phyloP scores from a whole-genome alignment of 257 asterid genomes.

The Solanum lycopersicoides region DNA sequence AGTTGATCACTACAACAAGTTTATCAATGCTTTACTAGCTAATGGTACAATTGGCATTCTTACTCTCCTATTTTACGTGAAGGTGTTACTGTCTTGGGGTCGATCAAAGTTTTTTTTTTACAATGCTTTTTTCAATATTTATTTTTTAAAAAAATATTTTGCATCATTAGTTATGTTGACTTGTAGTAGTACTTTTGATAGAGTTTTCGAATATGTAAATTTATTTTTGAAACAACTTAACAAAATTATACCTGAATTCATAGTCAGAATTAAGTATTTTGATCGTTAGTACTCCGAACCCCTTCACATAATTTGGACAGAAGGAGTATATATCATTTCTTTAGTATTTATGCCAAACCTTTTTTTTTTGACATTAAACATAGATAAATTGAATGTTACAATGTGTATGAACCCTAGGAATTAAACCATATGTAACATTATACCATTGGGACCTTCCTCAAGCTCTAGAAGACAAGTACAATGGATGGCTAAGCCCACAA shows the following conservation, averaged over 20 bases:
- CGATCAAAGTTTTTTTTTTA: background rate
- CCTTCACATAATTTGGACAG: background rate
- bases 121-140: background rate
- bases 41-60: conserved; percentile 26
- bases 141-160: background rate
- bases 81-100: background rate
- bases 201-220: background rate
- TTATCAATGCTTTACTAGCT: conserved; percentile 66
- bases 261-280: background rate
- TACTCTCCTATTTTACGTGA: background rate
- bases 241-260: background rate
- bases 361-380: background rate
- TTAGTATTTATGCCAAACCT: background rate
- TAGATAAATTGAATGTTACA: background rate
- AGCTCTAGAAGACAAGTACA: conserved; percentile 52
- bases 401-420: conserved; percentile 25
- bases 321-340: background rate
- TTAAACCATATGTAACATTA: conserved; percentile 74
- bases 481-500: conserved; percentile 59
- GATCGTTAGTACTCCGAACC: background rate
- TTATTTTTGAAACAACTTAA: background rate
- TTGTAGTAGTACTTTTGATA: background rate
- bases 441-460: conserved; percentile 98
- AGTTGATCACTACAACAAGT: conserved; percentile 66
- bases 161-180: background rate